Evolutionary conservation across 768 basidiomycete genomes (phyloP), one percentile per base, ranked within the genome.

Genomic region (Mycena sanguinolenta): DNA sequence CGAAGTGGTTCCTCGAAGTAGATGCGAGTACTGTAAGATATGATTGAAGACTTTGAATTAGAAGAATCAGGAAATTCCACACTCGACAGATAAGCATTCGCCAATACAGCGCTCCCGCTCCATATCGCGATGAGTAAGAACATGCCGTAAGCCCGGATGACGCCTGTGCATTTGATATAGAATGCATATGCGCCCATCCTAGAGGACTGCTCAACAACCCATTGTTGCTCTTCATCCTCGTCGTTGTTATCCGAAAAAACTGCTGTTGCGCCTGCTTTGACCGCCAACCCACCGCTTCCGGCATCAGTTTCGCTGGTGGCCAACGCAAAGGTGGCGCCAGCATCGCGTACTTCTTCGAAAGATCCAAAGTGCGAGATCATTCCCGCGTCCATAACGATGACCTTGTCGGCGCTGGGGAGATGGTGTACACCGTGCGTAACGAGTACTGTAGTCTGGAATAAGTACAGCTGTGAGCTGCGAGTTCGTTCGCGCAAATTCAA

Each of bases 341-440:
- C 63, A 8, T 53, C 69, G 14, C 69, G 63, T 25, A 69, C 55
- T 16, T 65, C 36, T 30, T 66, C 64, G 30, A 71, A 71, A 13
- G 70, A 50, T 44, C 70, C 70, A 28, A 71, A 70, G 58, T 65
- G 63, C 12, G 58, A 46, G 27, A 70, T 70, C 3, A 17, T 65
- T 3, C 69, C 69, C 8, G 42, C 59, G 21, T 65, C 69, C 69
- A 70, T 65, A 32, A 70, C 16, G 30, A 71, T 42, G 21, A 71
- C 70, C 30, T 66, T 71, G 64, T 65, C 70, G 12, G 70, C 70
- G 44, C 60, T 61, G 32, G 70, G 49, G 7, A 71, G 65, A 34
- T 71, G 70, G 34, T 71, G 70, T 4, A 71, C 34, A 1, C 70
- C 70, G 54, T 70, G 69, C 9, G 69, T 70, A 3, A 70, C 64